phyloP scores from a whole-genome alignment of 1,284 basidiomycete species.

The Ganoderma multipileum region DNA sequence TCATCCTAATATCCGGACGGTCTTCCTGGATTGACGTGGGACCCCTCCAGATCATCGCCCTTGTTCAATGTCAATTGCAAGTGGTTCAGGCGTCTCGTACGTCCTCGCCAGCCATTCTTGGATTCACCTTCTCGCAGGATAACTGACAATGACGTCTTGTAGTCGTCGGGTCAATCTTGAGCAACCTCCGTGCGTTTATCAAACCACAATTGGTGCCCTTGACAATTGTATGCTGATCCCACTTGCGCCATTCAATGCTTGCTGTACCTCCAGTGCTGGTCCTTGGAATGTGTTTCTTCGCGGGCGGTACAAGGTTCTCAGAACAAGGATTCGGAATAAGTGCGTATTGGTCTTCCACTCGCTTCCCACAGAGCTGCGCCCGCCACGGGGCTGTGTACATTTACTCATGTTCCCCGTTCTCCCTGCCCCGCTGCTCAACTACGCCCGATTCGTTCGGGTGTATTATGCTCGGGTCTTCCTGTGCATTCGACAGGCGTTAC shows the following conservation, averaged over 20 bases:
- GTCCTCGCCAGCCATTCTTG: conserved; percentile 36
- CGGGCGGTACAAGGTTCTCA: conserved; percentile 70
- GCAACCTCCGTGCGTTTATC: conserved; percentile 65
- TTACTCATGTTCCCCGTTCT: conserved; percentile 2
- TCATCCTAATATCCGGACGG: conserved; percentile 14
- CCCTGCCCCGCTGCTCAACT: not conserved
- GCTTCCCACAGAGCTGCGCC: conserved; percentile 4
- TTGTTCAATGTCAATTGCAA: conserved; percentile 80
- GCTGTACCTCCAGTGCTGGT: conserved; percentile 64
- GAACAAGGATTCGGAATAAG: conserved; percentile 79
- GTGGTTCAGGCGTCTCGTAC: conserved; percentile 86
- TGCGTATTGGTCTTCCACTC: conserved; percentile 41
- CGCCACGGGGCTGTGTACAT: not conserved
- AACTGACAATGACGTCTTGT: conserved; percentile 7
- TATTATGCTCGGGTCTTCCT: not conserved
- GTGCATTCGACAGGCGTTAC: conserved; percentile 59
- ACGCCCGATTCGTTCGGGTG: conserved; percentile 4
- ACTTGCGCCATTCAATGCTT: conserved; percentile 9
- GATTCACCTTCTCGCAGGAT: conserved; percentile 15
- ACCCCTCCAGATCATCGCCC: conserved; percentile 73
- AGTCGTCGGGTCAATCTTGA: conserved; percentile 86
- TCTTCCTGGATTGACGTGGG: conserved; percentile 1
- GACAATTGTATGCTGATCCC: conserved; percentile 1
- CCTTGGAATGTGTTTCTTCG: conserved; percentile 84
- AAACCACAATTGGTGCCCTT: conserved; percentile 9